Conservation (phyloP, 805 yeast species). For the Cyberlindnera maclurae region DNA sequence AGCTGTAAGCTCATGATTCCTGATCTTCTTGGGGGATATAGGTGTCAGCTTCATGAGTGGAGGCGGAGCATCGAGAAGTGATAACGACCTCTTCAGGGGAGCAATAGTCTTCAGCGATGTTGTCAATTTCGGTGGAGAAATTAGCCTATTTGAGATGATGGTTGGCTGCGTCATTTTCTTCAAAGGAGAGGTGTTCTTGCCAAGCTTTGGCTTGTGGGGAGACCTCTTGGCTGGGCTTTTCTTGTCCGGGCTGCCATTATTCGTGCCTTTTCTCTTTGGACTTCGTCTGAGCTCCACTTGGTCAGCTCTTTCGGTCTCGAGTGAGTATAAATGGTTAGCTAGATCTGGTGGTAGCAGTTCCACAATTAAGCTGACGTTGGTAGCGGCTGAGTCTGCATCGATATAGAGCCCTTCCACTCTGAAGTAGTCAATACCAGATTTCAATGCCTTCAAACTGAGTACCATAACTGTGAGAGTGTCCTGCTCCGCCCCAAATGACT, state of each 20-base stretch:
- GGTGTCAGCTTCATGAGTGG: not conserved
- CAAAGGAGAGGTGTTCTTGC: not conserved
- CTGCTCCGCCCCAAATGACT: not conserved
- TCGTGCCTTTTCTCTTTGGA: not conserved
- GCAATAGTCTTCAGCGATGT: not conserved
- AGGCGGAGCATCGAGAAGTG: not conserved
- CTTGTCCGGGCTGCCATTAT: not conserved
- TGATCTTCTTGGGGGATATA: not conserved
- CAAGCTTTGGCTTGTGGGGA: not conserved
- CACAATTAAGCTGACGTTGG: conserved; percentile 4
- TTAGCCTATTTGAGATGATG: not conserved
- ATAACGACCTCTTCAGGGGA: not conserved
- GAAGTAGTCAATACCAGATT: conserved; percentile 3
- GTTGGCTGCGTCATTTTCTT: not conserved
- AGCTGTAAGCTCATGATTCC: no score
- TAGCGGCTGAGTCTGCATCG: conserved; percentile 2
- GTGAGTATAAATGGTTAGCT: not conserved
- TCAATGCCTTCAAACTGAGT: conserved; percentile 1
- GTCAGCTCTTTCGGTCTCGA: not conserved
- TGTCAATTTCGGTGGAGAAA: not conserved
- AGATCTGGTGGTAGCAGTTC: conserved; percentile 3
- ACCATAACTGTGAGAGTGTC: not conserved
- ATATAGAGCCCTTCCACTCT: conserved; percentile 3
- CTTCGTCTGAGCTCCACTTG: not conserved
- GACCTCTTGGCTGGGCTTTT: not conserved